phyloP scores from a whole-genome alignment of 257 asterid genomes.

The Scutellaria galericulata region DNA sequence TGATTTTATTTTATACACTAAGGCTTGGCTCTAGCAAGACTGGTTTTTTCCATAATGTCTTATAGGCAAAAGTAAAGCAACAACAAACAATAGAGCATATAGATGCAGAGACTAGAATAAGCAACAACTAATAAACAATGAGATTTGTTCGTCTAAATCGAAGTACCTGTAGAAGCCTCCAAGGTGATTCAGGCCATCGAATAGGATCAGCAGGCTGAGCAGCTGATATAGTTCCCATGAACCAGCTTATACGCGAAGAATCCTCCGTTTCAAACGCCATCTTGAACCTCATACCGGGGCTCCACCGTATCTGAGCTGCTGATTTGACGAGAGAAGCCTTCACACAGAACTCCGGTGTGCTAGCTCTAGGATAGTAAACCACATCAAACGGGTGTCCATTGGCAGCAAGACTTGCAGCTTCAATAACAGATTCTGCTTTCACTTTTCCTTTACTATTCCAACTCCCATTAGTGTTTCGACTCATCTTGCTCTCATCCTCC shows the following conservation, averaged over 20 bases:
- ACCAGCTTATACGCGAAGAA: constrained; percentile 95
- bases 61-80: not conserved
- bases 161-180: constrained; percentile 95
- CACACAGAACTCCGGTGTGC: constrained; percentile 93
- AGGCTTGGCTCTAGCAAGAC: not conserved
- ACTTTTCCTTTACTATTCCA: constrained; percentile 53
- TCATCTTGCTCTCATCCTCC: constrained; percentile 59
- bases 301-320: constrained; percentile 78
- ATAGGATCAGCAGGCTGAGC: constrained; percentile 84
- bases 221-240: constrained; percentile 86
- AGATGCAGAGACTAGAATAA: not conserved
- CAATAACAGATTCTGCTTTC: constrained; percentile 70
- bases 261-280: constrained; percentile 98
- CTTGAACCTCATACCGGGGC: constrained; percentile 92
- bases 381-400: constrained; percentile 77
- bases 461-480: constrained; percentile 42
- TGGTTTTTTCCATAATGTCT: not conserved
- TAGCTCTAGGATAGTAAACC: constrained; percentile 86
- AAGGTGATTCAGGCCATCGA: constrained; percentile 95
- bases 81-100: not conserved
- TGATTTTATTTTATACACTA: constrained; percentile 16
- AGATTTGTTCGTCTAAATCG: constrained; percentile 15
- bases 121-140: not conserved
- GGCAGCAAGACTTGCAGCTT: constrained; percentile 79
- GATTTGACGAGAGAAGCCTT: constrained; percentile 69